Conservation (phyloP, 2,329 filamentous ascomycete species). For the Domatiomyces catenatus region DNA sequence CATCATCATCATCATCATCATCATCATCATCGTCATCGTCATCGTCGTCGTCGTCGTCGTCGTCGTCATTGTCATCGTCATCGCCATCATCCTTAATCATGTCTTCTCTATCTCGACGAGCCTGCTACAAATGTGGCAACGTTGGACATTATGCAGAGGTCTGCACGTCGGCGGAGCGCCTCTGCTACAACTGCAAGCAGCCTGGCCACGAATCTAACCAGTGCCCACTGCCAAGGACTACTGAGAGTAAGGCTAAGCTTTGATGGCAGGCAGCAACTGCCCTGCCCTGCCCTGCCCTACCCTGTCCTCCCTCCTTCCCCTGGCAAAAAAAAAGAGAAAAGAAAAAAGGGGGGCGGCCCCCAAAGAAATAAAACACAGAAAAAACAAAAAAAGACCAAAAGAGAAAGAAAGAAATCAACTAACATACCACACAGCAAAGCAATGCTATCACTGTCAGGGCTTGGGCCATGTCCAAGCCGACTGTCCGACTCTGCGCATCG, state of each 20-base stretch:
- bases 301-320: too few relatives aligned
- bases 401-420: not conserved
- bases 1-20: too few relatives aligned
- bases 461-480: conserved; percentile 97
- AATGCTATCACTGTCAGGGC: conserved; percentile 99
- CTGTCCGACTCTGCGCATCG: conserved; percentile 89
- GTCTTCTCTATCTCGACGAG: conserved; percentile 68
- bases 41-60: too few relatives aligned
- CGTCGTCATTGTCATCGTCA: too few relatives aligned
- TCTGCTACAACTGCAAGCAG: conserved; percentile 94
- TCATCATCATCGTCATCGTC: too few relatives aligned
- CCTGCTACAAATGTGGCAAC: conserved; percentile 66
- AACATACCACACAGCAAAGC: conserved; percentile 51
- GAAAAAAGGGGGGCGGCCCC: too few relatives aligned
- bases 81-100: conserved; percentile 37
- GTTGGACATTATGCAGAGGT: conserved; percentile 69
- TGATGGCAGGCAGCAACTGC: too few relatives aligned
- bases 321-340: too few relatives aligned
- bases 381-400: too few relatives aligned
- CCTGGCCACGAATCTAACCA: conserved; percentile 89
- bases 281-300: too few relatives aligned
- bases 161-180: conserved; percentile 91
- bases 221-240: conserved; percentile 90
- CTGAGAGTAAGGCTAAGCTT: conserved; percentile 49
- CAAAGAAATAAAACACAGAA: too few relatives aligned